phyloP scores from a whole-genome alignment of 495 filamentous ascomycete genomes.

The Extremus antarcticus region DNA sequence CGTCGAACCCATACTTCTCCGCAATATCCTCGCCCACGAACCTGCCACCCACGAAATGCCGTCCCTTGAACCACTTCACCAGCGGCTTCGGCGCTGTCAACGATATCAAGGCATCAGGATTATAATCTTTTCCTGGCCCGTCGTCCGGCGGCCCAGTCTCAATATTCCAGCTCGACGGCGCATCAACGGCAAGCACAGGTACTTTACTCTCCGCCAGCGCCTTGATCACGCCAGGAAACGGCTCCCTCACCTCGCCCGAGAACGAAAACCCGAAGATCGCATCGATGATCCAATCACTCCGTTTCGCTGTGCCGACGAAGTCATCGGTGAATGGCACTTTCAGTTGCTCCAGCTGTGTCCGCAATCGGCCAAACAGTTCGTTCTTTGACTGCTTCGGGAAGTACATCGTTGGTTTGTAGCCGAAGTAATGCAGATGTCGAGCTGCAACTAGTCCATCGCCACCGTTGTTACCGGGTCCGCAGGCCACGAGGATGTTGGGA shows the following conservation, averaged over 20 bases:
- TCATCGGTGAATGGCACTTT: constrained; percentile 76
- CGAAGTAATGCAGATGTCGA: constrained; percentile 86
- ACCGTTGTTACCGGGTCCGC: constrained; percentile 91
- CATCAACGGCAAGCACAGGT: constrained; percentile 81
- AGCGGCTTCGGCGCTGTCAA: constrained; percentile 94
- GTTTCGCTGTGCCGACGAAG: constrained; percentile 53
- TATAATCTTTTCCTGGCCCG: constrained; percentile 69
- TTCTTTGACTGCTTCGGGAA: constrained; percentile 87
- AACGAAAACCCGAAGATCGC: constrained; percentile 97
- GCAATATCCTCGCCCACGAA: constrained; percentile 73
- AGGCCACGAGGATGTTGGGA: constrained; percentile 69
- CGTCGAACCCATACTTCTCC: constrained; percentile 74
- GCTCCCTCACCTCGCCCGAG: constrained; percentile 80
- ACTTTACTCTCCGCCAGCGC: constrained; percentile 60
- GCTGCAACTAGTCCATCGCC: constrained; percentile 94
- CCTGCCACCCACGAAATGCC: constrained; percentile 84
- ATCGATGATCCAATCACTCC: constrained; percentile 74
- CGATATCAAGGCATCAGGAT: constrained; percentile 68
- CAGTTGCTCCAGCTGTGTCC: constrained; percentile 72
- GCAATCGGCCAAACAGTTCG: constrained; percentile 79
- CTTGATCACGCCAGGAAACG: constrained; percentile 70
- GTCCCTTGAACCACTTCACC: constrained; percentile 67
- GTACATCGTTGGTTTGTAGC: constrained; percentile 81
- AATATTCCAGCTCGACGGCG: constrained; percentile 89
- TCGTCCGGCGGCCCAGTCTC: constrained; percentile 67